A percentile compares a stretch with the other conserved stretches of the same genome.
phyloP scores from a whole-genome alignment of 2,329 filamentous ascomycete genomes.

The Biscogniauxia sp. region DNA sequence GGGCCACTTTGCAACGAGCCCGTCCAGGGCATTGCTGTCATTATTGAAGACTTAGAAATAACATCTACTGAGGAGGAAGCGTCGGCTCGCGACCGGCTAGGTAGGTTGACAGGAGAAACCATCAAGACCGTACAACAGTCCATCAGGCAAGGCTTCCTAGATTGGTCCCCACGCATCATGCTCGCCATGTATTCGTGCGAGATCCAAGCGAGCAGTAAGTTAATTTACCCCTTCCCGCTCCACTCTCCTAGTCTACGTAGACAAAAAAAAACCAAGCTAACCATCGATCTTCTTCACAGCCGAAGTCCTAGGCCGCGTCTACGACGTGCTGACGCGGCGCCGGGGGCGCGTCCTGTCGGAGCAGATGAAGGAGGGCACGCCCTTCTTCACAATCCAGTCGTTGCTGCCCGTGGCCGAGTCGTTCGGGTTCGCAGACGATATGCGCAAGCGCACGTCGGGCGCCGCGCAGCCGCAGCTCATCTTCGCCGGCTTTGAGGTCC shows the following conservation, averaged over 20 bases:
- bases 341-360: slow-evolving; percentile 87
- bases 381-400: slow-evolving; percentile 91
- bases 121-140: slow-evolving; percentile 84
- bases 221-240: slow-evolving; percentile 10
- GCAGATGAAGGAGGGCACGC: slow-evolving; percentile 89
- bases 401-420: slow-evolving; percentile 89
- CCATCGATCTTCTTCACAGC: slow-evolving; percentile 44
- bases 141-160: slow-evolving; percentile 83
- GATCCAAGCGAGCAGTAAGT: slow-evolving; percentile 85
- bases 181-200: slow-evolving; percentile 98
- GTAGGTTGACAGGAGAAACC: slow-evolving; percentile 85
- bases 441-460: slow-evolving; percentile 88
- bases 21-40: slow-evolving; percentile 87
- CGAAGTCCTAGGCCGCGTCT: slow-evolving; percentile 92
- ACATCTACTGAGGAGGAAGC: slow-evolving; percentile 50
- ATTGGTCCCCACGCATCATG: slow-evolving; percentile 94
- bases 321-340: slow-evolving; percentile 94
- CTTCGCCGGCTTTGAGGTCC: slow-evolving; percentile 87
- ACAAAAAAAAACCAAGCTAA: slow-evolving; percentile 13
- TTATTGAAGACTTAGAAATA: slow-evolving; percentile 76
- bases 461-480: slow-evolving; percentile 90
- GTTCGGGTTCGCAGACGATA: slow-evolving; percentile 95
- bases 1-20: slow-evolving; percentile 92
- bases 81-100: slow-evolving; percentile 64
- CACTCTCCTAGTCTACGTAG: background rate